These are phyloP conservation scores for Plectosphaerella sp. DNA, from an alignment of 2,329 filamentous ascomycete genomes.

Conservation along the genomic window DNA sequence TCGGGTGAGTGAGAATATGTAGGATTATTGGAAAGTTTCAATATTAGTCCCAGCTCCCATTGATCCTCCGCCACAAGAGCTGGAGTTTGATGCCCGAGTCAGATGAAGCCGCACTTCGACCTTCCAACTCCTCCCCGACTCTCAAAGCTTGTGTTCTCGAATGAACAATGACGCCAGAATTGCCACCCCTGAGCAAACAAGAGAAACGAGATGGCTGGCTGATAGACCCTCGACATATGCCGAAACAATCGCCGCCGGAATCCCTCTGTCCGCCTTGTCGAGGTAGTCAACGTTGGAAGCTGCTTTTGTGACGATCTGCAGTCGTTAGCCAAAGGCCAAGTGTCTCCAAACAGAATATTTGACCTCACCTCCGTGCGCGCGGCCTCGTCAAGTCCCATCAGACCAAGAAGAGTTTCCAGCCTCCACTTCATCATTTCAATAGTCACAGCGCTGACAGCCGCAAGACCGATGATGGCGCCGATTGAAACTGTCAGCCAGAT, in stretches of 20 bases:
- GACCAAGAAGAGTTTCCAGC: conserved; percentile 8
- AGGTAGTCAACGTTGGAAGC: conserved; percentile 27
- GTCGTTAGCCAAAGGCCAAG: not conserved
- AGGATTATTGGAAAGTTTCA: too few species aligned
- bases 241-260: conserved; percentile 21
- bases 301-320: conserved; percentile 26
- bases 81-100: too few species aligned
- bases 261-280: conserved; percentile 14
- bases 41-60: too few species aligned
- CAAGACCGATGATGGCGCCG: conserved; percentile 32
- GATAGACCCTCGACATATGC: conserved; percentile 29
- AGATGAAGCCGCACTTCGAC: too few species aligned
- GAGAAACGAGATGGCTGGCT: conserved; percentile 27
- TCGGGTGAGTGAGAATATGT: too few species aligned
- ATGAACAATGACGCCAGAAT: conserved; percentile 20
- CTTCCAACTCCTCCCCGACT: too few species aligned
- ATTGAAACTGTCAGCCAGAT: conserved; percentile 32
- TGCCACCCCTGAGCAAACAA: conserved; percentile 19
- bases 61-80: too few species aligned
- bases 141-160: conserved; percentile 14
- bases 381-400: conserved; percentile 8
- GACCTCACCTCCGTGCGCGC: conserved; percentile 9
- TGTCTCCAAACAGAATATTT: not conserved
- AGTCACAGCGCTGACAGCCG: conserved; percentile 30
- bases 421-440: conserved; percentile 13